Percentiles rank a stretch among this genome's conserved stretches.
phyloP scores from a whole-genome alignment of 768 basidiomycete genomes.

The Serendipita indica region DNA sequence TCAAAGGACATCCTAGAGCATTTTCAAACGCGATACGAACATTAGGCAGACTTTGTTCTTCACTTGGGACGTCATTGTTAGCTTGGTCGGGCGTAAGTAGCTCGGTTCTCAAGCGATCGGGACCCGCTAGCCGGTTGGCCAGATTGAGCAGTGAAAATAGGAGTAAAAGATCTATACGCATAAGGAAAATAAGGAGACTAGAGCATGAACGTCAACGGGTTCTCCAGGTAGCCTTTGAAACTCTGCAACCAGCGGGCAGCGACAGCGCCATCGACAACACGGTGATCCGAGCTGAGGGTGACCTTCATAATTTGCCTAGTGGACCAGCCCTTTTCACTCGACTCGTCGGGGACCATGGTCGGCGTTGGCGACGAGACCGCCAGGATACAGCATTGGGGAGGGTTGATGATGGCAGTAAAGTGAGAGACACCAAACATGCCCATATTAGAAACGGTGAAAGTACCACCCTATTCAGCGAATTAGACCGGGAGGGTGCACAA shows the following conservation, averaged over 20 bases:
- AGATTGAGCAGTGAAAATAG: not conserved
- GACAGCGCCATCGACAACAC: conserved; percentile 92
- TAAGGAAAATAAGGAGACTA: conserved; percentile 25
- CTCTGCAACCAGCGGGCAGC: conserved; percentile 84
- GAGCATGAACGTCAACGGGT: conserved; percentile 93
- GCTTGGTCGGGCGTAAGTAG: not conserved
- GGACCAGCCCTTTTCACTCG: conserved; percentile 92
- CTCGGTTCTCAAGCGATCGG: no score
- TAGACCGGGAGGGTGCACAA: not conserved
- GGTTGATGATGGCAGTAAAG: conserved; percentile 99
- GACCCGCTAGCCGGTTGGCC: not conserved
- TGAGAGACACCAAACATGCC: conserved; percentile 94
- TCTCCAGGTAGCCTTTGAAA: conserved; percentile 94
- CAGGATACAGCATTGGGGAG: conserved; percentile 94
- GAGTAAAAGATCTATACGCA: not conserved
- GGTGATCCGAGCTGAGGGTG: conserved; percentile 88
- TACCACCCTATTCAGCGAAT: conserved; percentile 53
- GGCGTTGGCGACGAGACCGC: conserved; percentile 81
- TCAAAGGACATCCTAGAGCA: not conserved
- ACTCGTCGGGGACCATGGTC: conserved; percentile 73
- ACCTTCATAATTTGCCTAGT: conserved; percentile 85
- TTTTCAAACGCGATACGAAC: conserved; percentile 29
- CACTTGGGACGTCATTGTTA: conserved; percentile 25
- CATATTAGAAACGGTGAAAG: conserved; percentile 97
- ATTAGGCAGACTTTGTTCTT: conserved; percentile 89